Conservation (phyloP, 176 grass and related monocot genomes). For the Musa acuminata region DNA sequence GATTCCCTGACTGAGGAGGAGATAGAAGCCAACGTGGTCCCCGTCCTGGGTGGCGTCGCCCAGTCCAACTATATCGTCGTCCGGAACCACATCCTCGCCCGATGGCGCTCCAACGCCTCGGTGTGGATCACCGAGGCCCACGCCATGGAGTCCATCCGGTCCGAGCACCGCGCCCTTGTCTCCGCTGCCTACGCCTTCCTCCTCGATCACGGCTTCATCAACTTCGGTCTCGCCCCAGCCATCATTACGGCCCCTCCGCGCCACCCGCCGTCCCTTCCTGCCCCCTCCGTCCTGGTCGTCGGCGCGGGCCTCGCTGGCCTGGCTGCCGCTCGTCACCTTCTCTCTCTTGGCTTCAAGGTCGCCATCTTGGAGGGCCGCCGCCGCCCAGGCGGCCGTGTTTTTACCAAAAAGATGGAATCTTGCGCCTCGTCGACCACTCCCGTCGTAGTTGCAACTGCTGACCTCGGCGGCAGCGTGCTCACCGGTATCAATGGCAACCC, state of each 20-base stretch:
- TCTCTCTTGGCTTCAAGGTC: slow-evolving; percentile 79
- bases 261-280: slow-evolving; percentile 39
- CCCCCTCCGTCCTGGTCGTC: slow-evolving; percentile 65
- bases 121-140: slow-evolving; percentile 40
- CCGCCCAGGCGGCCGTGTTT: slow-evolving; percentile 79
- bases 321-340: slow-evolving; percentile 54
- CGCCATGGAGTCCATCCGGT: slow-evolving; percentile 71
- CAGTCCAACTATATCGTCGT: slow-evolving; percentile 93
- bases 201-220: slow-evolving; percentile 70
- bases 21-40: slow-evolving; percentile 66
- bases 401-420: slow-evolving; percentile 74
- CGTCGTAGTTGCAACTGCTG: slow-evolving; percentile 48
- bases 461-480: slow-evolving; percentile 94
- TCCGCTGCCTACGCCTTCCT: slow-evolving; percentile 66
- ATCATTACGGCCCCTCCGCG: slow-evolving; percentile 43
- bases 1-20: slow-evolving; percentile 88
- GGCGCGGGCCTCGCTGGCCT: slow-evolving; percentile 82
- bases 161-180: slow-evolving; percentile 69
- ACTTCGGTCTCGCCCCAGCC: slow-evolving; percentile 65
- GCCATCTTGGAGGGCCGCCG: slow-evolving; percentile 66
- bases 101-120: slow-evolving; percentile 81
- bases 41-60: slow-evolving; percentile 49
- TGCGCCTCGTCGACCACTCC: slow-evolving; percentile 25
- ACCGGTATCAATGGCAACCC: slow-evolving; percentile 96
- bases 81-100: slow-evolving; percentile 80